Evolutionary conservation across 108 stramenopile genomes (phyloP), one percentile per base, ranked within the genome.

Genomic region (Phaeodactylum tricornutum): DNA sequence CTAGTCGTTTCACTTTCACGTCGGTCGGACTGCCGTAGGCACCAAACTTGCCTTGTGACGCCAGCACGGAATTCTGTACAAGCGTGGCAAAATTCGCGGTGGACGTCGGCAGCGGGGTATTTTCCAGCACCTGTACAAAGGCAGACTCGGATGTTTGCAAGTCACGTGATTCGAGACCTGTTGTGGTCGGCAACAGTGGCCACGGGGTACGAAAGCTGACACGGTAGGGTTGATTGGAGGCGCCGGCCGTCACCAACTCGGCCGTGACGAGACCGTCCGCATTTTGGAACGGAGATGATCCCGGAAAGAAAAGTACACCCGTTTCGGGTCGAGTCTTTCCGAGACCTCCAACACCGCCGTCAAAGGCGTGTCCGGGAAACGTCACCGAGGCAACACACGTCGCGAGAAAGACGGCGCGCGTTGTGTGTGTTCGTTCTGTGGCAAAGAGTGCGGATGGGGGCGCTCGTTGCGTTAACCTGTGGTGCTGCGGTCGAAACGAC

Each of bases 271-370:
- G 52, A 25, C 71, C 71, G 15, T 60, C 42, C n/a, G 48, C 31
- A 20, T 62, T 51, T 56, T 66, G 72, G n/a, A n/a, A n/a, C n/a
- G n/a, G n/a, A 33, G 53, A 66, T 2, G 67, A 63, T 17, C 47
- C 21, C 2, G 43, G 43, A 33, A 67, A 67, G 49, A 84, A 72
- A 21, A 71, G 63, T 3, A 88, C 82, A 20, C 87, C 87, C 22
- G 87, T 88, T 39, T 71, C 54, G 8, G 82, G 87, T 44, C 79
- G 81, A 9, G 82, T 88, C 50, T 88, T 88, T 19, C 87, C 87
- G 23, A 88, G 51, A 8, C 87, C 87, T 6, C 87, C 87, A 5
- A 83, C 81, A 24, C 85, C 85, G 12, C 84, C 84, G 19, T 79
- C 82, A 49, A 84, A 84, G 2, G 81, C 74, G 12, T 17, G n/a